Evolutionary conservation across 2,329 filamentous ascomycete species (phyloP).

Genomic region (Pseudofabraea citricarpa): DNA sequence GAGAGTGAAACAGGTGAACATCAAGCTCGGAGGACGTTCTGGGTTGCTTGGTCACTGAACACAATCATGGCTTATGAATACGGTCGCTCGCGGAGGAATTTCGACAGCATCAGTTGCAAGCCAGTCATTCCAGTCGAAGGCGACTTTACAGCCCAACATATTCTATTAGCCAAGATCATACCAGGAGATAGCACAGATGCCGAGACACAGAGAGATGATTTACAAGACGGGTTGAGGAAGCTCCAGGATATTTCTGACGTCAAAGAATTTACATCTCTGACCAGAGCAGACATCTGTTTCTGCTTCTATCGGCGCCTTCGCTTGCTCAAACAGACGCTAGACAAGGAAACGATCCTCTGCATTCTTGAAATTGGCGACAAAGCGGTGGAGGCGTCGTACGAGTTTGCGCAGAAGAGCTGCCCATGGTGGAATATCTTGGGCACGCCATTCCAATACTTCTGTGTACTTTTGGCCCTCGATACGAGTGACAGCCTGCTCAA

Average conservation of each 20-base stretch:
- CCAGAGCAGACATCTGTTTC: slow-evolving; percentile 26
- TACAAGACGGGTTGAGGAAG: slow-evolving; percentile 5
- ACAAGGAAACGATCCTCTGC: slow-evolving; percentile 30
- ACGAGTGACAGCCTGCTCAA: slow-evolving; percentile 30
- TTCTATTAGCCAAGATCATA: slow-evolving; percentile 6
- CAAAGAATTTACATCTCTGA: slow-evolving; percentile 28
- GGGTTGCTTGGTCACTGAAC: slow-evolving; percentile 26
- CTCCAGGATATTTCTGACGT: slow-evolving; percentile 8
- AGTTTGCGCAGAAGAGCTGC: slow-evolving; percentile 27
- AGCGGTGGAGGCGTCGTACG: slow-evolving; percentile 29
- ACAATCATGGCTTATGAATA: slow-evolving; percentile 29
- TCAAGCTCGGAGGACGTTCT: slow-evolving; percentile 21
- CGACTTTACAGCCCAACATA: slow-evolving; percentile 1
- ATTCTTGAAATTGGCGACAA: slow-evolving; percentile 30
- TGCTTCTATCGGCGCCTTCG: slow-evolving; percentile 35
- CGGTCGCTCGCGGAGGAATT: slow-evolving; percentile 24
- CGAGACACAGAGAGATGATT: neutral
- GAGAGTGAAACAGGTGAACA: slow-evolving; percentile 13
- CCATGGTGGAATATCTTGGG: slow-evolving; percentile 40
- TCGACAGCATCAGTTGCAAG: slow-evolving; percentile 18
- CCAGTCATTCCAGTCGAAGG: neutral
- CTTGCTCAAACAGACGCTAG: slow-evolving; percentile 31
- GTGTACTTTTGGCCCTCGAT: slow-evolving; percentile 34
- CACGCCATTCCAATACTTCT: slow-evolving; percentile 37
- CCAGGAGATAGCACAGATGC: slow-evolving; percentile 3